Base-by-base conservation (phyloP, 2,329 filamentous ascomycete genomes). In the Hawksworthiomyces lignivorus region DNA sequence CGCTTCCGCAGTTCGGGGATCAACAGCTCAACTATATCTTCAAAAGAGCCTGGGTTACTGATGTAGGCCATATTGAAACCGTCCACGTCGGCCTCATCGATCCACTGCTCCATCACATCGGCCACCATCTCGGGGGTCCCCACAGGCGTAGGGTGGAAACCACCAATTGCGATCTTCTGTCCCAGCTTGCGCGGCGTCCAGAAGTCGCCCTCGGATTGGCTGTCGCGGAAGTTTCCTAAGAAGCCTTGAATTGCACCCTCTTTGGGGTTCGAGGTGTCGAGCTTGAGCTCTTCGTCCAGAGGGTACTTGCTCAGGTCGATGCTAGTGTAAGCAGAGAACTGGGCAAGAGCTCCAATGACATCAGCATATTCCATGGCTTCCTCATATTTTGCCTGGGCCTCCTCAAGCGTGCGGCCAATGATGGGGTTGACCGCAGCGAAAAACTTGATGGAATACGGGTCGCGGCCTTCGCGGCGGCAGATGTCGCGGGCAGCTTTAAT, bases 21-120 rank as follows among this genome's bases (percentile, higher is more conserved):
- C 3, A 85, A 56, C 9, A 82, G 61, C 8, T 81, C 73, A 21
- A 80, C 72, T 1, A 85, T 70, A 48, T 86, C 81, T 43, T 79
- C 71, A 54, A 84, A 85, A 0, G 36, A 40, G 77, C 78, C 30
- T 72, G 69, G 0, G 80, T 81, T 39, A 8, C 36, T 43, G 20
- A 39, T 40, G 26, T 40, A 31, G 6, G 53, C 80, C 56, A 87
- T 71, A 54, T 87, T 87, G 60, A 87, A 87, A 0, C 82, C 82
- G 54, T 87, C 82, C 1, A 87, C 73, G 50, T 84, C 82, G 0
- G 78, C 80, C 55, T 84, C 81, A 7, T 64, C 54, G 0, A 86
- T 65, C 80, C 82, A 87, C 1, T 66, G 60, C 58, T 87, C 77
- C 45, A 87, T 66, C 26, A 73, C 69, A 54, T 87, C 81, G 0